phyloP scores from a whole-genome alignment of 1,139 yeast genomes.

The Candida pseudoviswanathii region DNA sequence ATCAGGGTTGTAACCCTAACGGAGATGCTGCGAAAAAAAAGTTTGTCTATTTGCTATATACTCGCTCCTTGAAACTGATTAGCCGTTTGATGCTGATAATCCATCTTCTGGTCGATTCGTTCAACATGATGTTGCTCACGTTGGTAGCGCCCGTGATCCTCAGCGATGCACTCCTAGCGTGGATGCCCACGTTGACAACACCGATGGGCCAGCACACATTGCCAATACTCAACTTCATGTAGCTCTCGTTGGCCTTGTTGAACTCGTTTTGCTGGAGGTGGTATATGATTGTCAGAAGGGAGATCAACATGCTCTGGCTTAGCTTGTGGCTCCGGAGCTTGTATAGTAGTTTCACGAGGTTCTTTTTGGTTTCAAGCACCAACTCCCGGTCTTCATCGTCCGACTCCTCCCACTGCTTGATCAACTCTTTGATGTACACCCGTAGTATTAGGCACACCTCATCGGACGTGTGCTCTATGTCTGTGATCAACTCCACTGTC shows the following conservation, averaged over 20 bases:
- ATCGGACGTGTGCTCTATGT: constrained; percentile 15
- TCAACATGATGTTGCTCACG: constrained; percentile 75
- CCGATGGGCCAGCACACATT: constrained; percentile 96
- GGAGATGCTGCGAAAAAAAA: neutral
- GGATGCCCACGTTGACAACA: constrained; percentile 77
- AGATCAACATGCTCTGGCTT: constrained; percentile 45
- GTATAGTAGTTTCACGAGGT: constrained; percentile 62
- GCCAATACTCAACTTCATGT: constrained; percentile 78
- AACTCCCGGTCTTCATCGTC: constrained; percentile 17
- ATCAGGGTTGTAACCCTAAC: constrained; percentile 17
- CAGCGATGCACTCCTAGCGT: constrained; percentile 60
- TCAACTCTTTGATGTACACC: constrained; percentile 48
- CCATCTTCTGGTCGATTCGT: constrained; percentile 78
- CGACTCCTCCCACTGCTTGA: constrained; percentile 42
- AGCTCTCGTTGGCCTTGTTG: constrained; percentile 65
- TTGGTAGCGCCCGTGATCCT: constrained; percentile 43
- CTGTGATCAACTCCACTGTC: constrained; percentile 15
- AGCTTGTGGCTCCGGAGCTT: constrained; percentile 55
- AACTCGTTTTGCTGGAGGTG: constrained; percentile 59
- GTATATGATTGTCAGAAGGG: constrained; percentile 61
- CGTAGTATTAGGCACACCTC: constrained; percentile 48
- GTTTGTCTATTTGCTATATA: constrained; percentile 2
- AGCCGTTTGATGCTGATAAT: constrained; percentile 71
- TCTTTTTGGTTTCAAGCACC: constrained; percentile 57
- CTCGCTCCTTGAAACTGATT: constrained; percentile 55